Percentiles rank a stretch among this genome's conserved stretches.
These are phyloP conservation scores for Arachnopeziza araneosa DNA, from an alignment of 2,329 filamentous ascomycete genomes.

Conservation along the genomic window DNA sequence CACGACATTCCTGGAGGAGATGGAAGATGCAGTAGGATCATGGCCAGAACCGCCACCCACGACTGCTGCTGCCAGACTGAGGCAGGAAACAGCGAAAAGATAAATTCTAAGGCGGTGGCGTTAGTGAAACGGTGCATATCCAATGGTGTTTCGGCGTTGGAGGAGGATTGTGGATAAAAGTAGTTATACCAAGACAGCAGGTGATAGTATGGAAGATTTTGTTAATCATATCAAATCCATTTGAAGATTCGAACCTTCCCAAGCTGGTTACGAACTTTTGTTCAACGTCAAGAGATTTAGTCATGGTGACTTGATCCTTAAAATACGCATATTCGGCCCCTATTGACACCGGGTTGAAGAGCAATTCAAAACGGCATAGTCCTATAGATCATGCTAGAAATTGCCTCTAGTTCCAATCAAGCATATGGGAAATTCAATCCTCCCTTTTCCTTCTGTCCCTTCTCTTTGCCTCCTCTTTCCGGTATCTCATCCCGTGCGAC, in stretches of 20 bases:
- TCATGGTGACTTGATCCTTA: too few species aligned
- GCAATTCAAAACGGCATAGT: too few species aligned
- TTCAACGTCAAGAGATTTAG: too few species aligned
- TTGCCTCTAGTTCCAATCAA: too few species aligned
- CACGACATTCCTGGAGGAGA: conserved; percentile 80
- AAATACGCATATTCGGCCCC: too few species aligned
- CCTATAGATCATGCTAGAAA: too few species aligned
- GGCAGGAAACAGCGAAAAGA: conserved; percentile 29
- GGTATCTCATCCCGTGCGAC: conserved; percentile 39
- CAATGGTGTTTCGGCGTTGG: neutral
- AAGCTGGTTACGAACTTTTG: too few species aligned
- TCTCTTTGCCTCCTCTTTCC: conserved; percentile 24
- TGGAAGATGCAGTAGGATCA: conserved; percentile 77
- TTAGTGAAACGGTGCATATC: neutral
- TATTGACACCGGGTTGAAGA: too few species aligned
- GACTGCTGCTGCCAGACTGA: conserved; percentile 30
- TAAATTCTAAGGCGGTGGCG: conserved; percentile 10
- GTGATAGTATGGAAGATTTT: neutral
- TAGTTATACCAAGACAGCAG: neutral
- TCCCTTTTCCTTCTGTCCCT: conserved; percentile 22
- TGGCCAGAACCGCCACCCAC: conserved; percentile 65
- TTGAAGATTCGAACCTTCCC: neutral
- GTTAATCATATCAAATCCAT: neutral
- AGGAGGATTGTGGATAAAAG: neutral
- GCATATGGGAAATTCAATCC: neutral